phyloP scores from a whole-genome alignment of 805 yeast genomes.

The Jamesozyma jinghongensis region DNA sequence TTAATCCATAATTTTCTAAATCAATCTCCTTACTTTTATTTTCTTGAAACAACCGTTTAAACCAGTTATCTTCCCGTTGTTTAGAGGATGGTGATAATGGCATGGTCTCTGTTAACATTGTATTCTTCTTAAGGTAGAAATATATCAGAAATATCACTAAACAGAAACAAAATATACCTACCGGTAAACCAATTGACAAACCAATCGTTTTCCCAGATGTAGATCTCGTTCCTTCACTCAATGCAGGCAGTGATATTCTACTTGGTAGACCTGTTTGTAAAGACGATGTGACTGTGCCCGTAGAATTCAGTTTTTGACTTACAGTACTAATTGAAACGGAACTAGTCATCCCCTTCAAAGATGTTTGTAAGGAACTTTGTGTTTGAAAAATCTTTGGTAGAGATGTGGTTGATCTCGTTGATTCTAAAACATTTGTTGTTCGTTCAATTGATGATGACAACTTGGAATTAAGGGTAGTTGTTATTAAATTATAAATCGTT shows the following conservation, averaged over 20 bases:
- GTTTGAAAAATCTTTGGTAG: no score
- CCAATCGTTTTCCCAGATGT: slow-evolving; percentile 13
- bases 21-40: neutral
- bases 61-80: slow-evolving; percentile 3
- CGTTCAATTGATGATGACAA: no score
- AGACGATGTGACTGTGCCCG: neutral
- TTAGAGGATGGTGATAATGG: slow-evolving; percentile 6
- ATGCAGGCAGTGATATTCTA: neutral
- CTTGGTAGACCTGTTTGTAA: neutral
- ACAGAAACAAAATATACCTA: slow-evolving; percentile 22
- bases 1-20: slow-evolving; percentile 1
- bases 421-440: no score
- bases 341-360: neutral
- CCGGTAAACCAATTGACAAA: slow-evolving; percentile 26
- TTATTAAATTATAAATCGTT: no score
- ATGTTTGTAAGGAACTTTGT: no score
- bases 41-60: slow-evolving; percentile 1
- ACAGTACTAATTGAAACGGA: no score
- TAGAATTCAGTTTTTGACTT: neutral
- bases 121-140: slow-evolving; percentile 10
- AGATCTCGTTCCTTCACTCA: neutral
- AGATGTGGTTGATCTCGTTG: no score
- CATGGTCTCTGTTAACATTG: neutral
- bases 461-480: no score
- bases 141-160: slow-evolving; percentile 14